A percentile compares a stretch with the other conserved stretches of the same genome.
Conservation (phyloP, 1,139 yeast species). For the Geotrichum histeridarum region DNA sequence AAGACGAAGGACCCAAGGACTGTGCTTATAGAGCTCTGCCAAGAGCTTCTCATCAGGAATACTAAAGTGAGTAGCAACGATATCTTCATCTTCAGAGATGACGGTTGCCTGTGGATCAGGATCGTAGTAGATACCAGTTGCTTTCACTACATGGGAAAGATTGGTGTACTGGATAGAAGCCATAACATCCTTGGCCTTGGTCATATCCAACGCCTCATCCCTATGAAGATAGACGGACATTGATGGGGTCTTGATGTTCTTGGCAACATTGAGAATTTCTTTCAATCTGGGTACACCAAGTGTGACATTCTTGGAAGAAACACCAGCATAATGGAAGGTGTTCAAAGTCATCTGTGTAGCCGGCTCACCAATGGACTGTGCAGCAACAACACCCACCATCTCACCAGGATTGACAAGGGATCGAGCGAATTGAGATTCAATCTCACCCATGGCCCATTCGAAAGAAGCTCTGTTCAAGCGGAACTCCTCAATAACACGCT, state of each 20-base stretch:
- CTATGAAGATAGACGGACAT: conserved; percentile 82
- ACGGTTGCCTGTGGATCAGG: conserved; percentile 97
- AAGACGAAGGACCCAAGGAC: conserved; percentile 95
- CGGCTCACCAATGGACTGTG: conserved; percentile 99
- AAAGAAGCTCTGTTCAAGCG: conserved; percentile 79
- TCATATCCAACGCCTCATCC: conserved; percentile 81
- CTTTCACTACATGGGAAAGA: conserved; percentile 89
- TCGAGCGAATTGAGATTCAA: conserved; percentile 88
- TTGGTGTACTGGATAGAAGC: conserved; percentile 97
- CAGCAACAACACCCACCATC: conserved; percentile 99
- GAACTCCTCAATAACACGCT: conserved; percentile 88
- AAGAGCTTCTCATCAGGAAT: conserved; percentile 97
- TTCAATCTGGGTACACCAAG: conserved; percentile 99
- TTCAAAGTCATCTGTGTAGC: conserved; percentile 99
- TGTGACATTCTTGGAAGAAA: conserved; percentile 96
- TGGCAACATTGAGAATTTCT: conserved; percentile 97
- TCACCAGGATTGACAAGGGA: conserved; percentile 97
- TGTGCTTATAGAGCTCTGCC: conserved; percentile 85
- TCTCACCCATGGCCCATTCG: conserved; percentile 93
- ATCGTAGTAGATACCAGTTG: conserved; percentile 94
- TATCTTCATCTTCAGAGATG: conserved; percentile 92
- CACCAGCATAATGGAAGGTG: conserved; percentile 99
- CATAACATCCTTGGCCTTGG: conserved; percentile 89
- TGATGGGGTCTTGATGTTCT: conserved; percentile 97
- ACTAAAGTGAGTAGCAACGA: conserved; percentile 94